Base-by-base conservation (phyloP, 768 basidiomycete genomes). In the Amanita jacksonii region DNA sequence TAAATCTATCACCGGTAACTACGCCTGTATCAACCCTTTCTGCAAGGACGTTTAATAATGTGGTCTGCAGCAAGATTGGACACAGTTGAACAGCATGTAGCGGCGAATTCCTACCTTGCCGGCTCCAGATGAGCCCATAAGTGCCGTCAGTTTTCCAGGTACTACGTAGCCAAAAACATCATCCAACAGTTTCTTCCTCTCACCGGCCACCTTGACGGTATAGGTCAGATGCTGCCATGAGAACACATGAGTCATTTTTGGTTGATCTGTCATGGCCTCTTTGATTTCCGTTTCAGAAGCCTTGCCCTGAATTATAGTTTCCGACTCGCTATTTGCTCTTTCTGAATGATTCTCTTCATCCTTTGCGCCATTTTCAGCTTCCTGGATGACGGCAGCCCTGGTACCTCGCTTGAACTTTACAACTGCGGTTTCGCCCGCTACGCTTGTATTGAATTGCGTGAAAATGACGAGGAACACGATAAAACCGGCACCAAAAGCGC, bases 211-310 rank as follows among this genome's bases (percentile, higher is more conserved):
- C 1, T 72, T 66, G 0, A 91, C 78, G 24, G 70, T 72, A 57
- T 91, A 93, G 45, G 68, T 64, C 38, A 89, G 49, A 48, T 77
- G 65, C 41, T 79, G 70, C 86, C 87, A 96, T 1, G 90, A 86
- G 61, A 96, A 92, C 4, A 80, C 70, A 51, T 82, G 71, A 15
- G 59, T 67, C 69, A 61, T 65, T 41, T 64, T 65, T 51, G 64
- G 68, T 45, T 58, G 69, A 46, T 65, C 68, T 43, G 59, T 64
- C 51, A 66, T 56, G 48, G 63, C 62, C 30, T 64, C 51, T 20
- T 59, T 54, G 1, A 50, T 40, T 4, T 56, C 57, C 24, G 54
- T 53, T 10, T 57, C 54, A 18, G 54, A 52, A 15, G 44, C 47
- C 9, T 51, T 31, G 8, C 49, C 40, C 16, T 43, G 40, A 4